These are phyloP conservation scores for Colletotrichum somersetense DNA, from an alignment of 2,329 filamentous ascomycete genomes.

Conservation along the genomic window DNA sequence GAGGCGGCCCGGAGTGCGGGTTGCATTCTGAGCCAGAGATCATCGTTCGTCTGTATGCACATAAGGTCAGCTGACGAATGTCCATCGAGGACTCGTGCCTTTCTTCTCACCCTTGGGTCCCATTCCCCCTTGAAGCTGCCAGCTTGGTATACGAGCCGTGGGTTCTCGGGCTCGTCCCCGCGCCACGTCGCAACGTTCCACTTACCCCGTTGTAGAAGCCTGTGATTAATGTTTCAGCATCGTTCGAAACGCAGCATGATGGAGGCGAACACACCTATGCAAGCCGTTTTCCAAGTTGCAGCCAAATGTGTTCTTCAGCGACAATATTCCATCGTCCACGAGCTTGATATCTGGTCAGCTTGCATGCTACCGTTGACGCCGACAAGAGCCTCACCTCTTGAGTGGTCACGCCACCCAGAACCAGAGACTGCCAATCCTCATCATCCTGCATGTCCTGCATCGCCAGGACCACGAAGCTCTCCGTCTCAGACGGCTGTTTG, in stretches of 20 bases:
- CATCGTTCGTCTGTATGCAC: conserved; percentile 43
- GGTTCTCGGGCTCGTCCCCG: neutral
- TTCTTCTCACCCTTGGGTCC: conserved; percentile 43
- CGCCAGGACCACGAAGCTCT: neutral
- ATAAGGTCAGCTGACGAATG: conserved; percentile 3
- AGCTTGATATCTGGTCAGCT: conserved; percentile 43
- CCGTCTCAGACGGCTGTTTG: neutral
- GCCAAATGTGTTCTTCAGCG: conserved; percentile 35
- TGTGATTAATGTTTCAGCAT: conserved; percentile 13
- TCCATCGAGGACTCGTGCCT: no score
- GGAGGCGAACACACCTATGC: conserved; percentile 43
- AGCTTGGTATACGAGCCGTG: conserved; percentile 43
- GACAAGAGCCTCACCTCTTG: conserved; percentile 46
- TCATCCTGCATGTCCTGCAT: conserved; percentile 44
- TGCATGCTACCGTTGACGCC: no score
- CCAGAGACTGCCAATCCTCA: conserved; percentile 49
- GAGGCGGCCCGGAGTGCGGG: conserved; percentile 48
- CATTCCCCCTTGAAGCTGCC: conserved; percentile 45
- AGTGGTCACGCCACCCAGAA: conserved; percentile 49
- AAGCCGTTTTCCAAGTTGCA: conserved; percentile 43
- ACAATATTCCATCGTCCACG: conserved; percentile 44
- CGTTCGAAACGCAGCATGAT: neutral
- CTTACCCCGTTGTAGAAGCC: conserved; percentile 18
- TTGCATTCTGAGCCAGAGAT: conserved; percentile 48
- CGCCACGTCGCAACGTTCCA: conserved; percentile 27